These are phyloP conservation scores for Phylloporus sp. DNA, from an alignment of 768 basidiomycete genomes.

Conservation along the genomic window DNA sequence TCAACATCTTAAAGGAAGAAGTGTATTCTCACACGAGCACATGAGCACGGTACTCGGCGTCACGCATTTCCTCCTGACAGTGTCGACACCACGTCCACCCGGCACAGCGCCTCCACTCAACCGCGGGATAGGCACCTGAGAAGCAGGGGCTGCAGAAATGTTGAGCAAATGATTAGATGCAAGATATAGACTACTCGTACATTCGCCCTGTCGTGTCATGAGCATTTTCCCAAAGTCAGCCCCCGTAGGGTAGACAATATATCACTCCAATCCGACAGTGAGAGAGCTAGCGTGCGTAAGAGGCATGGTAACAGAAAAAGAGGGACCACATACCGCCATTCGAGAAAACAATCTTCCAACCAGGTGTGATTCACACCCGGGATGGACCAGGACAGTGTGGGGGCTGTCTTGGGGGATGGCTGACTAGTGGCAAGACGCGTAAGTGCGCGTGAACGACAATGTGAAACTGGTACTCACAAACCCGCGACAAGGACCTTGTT, in stretches of 20 bases:
- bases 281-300: constrained; percentile 35
- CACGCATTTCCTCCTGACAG: constrained; percentile 20
- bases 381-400: constrained; percentile 77
- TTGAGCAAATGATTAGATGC: neutral
- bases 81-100: constrained; percentile 27
- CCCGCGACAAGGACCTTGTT: constrained; percentile 86
- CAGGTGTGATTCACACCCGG: constrained; percentile 87
- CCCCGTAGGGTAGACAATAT: constrained; percentile 64
- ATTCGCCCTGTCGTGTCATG: constrained; percentile 16
- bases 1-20: neutral
- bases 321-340: constrained; percentile 51
- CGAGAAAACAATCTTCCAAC: constrained; percentile 85
- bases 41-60: constrained; percentile 11
- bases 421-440: constrained; percentile 25
- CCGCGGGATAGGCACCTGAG: constrained; percentile 4
- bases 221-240: constrained; percentile 56
- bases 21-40: neutral
- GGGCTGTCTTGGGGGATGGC: constrained; percentile 56
- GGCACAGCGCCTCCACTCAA: constrained; percentile 26
- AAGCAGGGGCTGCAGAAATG: neutral
- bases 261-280: constrained; percentile 61
- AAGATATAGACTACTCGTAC: constrained; percentile 5
- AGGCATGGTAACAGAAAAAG: neutral
- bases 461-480: constrained; percentile 47
- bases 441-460: neutral